Evolutionary conservation across 2,329 filamentous ascomycete genomes (phyloP), one percentile per base, ranked within the genome.

Genomic region (Fusarium tuaranense): DNA sequence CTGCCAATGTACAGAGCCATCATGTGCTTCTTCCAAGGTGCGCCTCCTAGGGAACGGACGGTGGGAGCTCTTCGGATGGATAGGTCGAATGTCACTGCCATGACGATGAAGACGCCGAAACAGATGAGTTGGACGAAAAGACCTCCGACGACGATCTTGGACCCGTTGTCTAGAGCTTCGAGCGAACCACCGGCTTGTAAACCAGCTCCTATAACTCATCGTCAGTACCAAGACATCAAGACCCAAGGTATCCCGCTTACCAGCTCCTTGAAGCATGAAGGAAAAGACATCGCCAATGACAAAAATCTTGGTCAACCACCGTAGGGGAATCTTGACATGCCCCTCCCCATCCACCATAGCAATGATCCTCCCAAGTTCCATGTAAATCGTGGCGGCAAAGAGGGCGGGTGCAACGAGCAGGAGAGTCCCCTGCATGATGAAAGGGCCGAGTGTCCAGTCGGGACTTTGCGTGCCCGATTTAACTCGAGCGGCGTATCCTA

Each of bases 41-140:
- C 2, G 3, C 34, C 34, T 5, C 60, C 73, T 4, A 48, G 46
- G 0, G 74, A 73, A 2, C 65, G 67, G 0, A n/a, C 57, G 0
- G 67, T 74, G 1, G 72, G 77, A 1, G 51, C 46, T 2, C 27
- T 36, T 1, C 39, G 41, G 16, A 78, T 72, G 0, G 76, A 67
- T 2, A 68, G 68, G 63, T 90, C 84, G 72, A 89, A 89, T 0
- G 86, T 70, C 0, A 83, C 69, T 0, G 87, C 83, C 0, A 85
- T 81, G 0, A 85, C n/a, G 12, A 89, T 78, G 70, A 91, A 91
- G 20, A 89, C 80, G 1, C 83, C 82, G 61, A 91, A 90, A 58
- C 87, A 85, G 7, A 88, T 34, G 7, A 91, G 82, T 68, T 92
- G 89, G 2, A 90, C 78, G 5, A 87, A 80, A 1, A 91, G 80